A percentile compares a stretch with the other conserved stretches of the same genome.
phyloP scores from a whole-genome alignment of 768 basidiomycete genomes.

The Auriscalpium vulgare region DNA sequence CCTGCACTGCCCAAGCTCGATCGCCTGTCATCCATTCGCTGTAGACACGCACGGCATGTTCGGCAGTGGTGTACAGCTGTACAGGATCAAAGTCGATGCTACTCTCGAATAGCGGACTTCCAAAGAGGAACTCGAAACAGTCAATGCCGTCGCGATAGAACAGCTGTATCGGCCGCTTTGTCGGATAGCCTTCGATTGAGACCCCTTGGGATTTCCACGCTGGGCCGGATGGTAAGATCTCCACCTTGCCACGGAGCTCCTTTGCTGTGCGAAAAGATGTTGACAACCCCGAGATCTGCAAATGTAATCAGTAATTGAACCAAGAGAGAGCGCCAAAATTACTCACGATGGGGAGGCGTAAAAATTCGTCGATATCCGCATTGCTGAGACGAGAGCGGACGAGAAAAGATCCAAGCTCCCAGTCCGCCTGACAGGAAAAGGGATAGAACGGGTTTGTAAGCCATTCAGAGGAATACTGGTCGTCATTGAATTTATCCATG shows the following conservation, averaged over 20 bases:
- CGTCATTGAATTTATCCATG: no score
- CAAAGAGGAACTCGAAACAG: slow-evolving; percentile 19
- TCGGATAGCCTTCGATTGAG: slow-evolving; percentile 4
- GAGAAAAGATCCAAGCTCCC: no score
- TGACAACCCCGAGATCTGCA: background rate
- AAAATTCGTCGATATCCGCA: no score
- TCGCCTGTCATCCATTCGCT: slow-evolving; percentile 19
- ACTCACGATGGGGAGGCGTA: no score
- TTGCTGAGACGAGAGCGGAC: no score
- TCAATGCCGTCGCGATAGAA: slow-evolving; percentile 22
- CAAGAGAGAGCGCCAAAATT: no score
- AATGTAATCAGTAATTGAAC: no score
- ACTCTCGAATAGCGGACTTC: slow-evolving; percentile 17
- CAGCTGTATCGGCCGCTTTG: slow-evolving; percentile 13
- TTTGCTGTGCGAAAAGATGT: background rate
- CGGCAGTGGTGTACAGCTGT: slow-evolving; percentile 10
- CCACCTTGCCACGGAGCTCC: slow-evolving; percentile 12
- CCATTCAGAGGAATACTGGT: no score
- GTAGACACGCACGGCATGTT: slow-evolving; percentile 12
- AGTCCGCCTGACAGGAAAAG: no score
- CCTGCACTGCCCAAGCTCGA: slow-evolving; percentile 11
- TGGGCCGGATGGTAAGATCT: slow-evolving; percentile 15
- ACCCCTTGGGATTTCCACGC: slow-evolving; percentile 15
- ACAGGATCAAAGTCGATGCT: slow-evolving; percentile 17
- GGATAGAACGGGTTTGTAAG: no score